Evolutionary conservation across 2,329 filamentous ascomycete species (phyloP).

Genomic region (Aspergillus ruber): DNA sequence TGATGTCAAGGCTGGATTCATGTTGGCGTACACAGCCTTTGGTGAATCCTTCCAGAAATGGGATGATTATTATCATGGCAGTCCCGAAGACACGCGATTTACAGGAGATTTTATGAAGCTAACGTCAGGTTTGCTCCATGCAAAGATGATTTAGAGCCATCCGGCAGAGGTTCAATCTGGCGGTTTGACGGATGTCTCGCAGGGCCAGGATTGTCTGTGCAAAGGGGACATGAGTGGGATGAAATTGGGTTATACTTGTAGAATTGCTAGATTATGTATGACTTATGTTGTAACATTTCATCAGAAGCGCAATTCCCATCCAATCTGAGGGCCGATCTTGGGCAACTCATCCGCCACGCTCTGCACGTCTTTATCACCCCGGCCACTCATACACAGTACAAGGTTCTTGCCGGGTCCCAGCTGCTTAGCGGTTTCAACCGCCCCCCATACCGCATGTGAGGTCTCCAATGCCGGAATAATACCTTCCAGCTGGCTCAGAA

Average conservation of each 20-base stretch:
- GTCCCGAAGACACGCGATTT: constrained; percentile 35
- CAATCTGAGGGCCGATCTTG: constrained; percentile 79
- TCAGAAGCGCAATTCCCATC: constrained; percentile 56
- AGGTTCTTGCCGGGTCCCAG: constrained; percentile 84
- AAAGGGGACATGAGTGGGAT: constrained; percentile 37
- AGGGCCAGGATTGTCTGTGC: constrained; percentile 36
- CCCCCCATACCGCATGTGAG: constrained; percentile 85
- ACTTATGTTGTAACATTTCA: no score
- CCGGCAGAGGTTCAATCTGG: constrained; percentile 30
- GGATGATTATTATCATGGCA: constrained; percentile 20
- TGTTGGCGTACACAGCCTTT: constrained; percentile 22
- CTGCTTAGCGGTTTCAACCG: constrained; percentile 82
- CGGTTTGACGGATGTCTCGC: constrained; percentile 38
- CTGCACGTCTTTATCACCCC: constrained; percentile 98
- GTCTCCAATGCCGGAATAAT: constrained; percentile 96
- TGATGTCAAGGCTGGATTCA: constrained; percentile 18
- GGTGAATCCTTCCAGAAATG: constrained; percentile 21
- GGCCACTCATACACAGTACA: constrained; percentile 86
- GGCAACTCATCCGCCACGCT: constrained; percentile 93
- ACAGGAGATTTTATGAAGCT: constrained; percentile 33
- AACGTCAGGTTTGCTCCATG: constrained; percentile 32
- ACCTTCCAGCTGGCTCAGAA: constrained; percentile 82
- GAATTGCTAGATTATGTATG: no score
- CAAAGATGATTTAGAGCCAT: constrained; percentile 39
- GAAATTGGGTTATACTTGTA: constrained; percentile 39